Conservation (phyloP, 768 basidiomycete genomes). For the Obba rivulosa region DNA sequence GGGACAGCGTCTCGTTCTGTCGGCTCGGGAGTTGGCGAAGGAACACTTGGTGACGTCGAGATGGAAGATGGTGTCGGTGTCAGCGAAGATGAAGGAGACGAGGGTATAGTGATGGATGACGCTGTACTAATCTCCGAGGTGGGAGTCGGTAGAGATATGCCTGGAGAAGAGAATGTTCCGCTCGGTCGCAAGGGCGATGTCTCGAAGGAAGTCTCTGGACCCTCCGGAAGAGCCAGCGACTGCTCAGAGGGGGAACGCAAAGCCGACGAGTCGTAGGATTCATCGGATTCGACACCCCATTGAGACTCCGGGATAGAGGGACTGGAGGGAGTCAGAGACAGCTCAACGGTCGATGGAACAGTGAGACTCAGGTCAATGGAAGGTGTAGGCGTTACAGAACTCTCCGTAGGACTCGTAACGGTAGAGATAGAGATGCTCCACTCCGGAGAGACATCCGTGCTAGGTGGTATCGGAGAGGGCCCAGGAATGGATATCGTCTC, state of each 20-base stretch:
- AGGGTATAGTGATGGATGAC: slow-evolving; percentile 19
- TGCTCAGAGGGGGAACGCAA: slow-evolving; percentile 61
- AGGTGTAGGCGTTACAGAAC: slow-evolving; percentile 31
- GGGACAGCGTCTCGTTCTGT: slow-evolving; percentile 11
- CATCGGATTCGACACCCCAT: slow-evolving; percentile 62
- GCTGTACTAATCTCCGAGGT: slow-evolving; percentile 26
- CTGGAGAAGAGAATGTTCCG: slow-evolving; percentile 23
- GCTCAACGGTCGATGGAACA: slow-evolving; percentile 17
- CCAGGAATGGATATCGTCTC: slow-evolving; percentile 14
- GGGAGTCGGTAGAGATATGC: slow-evolving; percentile 26
- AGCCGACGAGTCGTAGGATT: slow-evolving; percentile 75
- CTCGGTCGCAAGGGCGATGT: slow-evolving; percentile 71
- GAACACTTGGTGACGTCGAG: slow-evolving; percentile 29
- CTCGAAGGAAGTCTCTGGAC: slow-evolving; percentile 60
- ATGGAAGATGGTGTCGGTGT: slow-evolving; percentile 23
- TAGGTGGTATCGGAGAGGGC: slow-evolving; percentile 26
- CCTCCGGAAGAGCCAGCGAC: slow-evolving; percentile 49
- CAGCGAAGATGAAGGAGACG: slow-evolving; percentile 25
- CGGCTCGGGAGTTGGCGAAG: slow-evolving; percentile 19
- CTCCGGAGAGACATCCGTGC: slow-evolving; percentile 21
- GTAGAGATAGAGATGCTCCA: slow-evolving; percentile 28
- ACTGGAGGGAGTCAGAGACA: slow-evolving; percentile 32
- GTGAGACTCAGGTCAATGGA: slow-evolving; percentile 18
- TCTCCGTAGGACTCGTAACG: slow-evolving; percentile 37
- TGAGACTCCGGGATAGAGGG: slow-evolving; percentile 36